Conservation (phyloP, 805 yeast species). For the Helenozyma rhizophorensis region DNA sequence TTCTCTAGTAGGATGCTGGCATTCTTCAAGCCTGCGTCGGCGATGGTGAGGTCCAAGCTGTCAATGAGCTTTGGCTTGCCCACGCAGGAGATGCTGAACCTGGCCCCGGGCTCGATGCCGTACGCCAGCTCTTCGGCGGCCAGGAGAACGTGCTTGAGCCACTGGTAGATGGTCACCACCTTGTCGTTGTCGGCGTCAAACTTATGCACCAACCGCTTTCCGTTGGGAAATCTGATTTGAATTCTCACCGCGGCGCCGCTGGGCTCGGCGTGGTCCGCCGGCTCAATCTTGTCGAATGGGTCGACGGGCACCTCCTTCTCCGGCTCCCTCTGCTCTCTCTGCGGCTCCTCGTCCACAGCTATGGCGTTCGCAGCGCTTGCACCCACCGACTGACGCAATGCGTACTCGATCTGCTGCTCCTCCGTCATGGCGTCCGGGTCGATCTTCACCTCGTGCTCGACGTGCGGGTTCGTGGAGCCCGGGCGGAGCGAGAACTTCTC, state of each 20-base stretch:
- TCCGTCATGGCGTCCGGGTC: slow-evolving; percentile 69
- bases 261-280: slow-evolving; percentile 63
- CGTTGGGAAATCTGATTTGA: slow-evolving; percentile 85
- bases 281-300: slow-evolving; percentile 44
- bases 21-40: slow-evolving; percentile 74
- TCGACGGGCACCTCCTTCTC: slow-evolving; percentile 25
- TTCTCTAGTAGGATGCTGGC: slow-evolving; percentile 72
- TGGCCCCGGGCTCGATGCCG: slow-evolving; percentile 40
- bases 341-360: slow-evolving; percentile 18
- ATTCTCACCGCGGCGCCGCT: slow-evolving; percentile 63
- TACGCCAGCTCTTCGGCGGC: slow-evolving; percentile 42
- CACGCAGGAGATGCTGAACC: slow-evolving; percentile 30
- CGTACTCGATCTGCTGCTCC: slow-evolving; percentile 78
- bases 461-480: slow-evolving; percentile 60
- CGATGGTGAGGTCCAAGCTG: slow-evolving; percentile 55
- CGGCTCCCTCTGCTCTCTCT: slow-evolving; percentile 11
- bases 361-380: slow-evolving; percentile 22
- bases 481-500: slow-evolving; percentile 60
- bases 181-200: slow-evolving; percentile 51
- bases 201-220: slow-evolving; percentile 73
- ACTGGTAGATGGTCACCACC: slow-evolving; percentile 58
- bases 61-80: slow-evolving; percentile 48
- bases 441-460: slow-evolving; percentile 52
- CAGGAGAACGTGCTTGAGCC: slow-evolving; percentile 56
- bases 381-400: slow-evolving; percentile 61